phyloP scores from a whole-genome alignment of 129 eudicot genomes.

The Heracleum sosnowskyi region DNA sequence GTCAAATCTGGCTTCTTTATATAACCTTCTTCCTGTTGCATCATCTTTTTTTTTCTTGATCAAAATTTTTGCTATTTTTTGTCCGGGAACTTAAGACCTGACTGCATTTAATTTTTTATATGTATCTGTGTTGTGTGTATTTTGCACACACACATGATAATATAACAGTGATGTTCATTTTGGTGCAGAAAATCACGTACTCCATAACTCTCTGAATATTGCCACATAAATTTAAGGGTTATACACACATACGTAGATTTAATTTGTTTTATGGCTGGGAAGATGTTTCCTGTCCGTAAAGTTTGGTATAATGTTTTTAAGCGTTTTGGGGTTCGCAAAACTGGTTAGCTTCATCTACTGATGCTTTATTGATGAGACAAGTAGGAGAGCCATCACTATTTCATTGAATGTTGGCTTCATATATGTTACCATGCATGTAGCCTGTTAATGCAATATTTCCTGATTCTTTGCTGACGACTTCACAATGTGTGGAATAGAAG shows the following conservation, averaged over 20 bases:
- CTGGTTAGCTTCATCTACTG: constrained; percentile 27
- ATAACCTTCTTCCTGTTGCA: not conserved
- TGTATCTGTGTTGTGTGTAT: not conserved
- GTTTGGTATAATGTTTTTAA: constrained; percentile 27
- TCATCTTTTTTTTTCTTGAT: not conserved
- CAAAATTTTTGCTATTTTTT: not conserved
- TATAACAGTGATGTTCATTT: not conserved
- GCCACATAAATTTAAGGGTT: not conserved
- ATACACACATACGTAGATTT: not conserved
- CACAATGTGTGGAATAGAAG: too few species aligned
- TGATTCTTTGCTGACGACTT: too few species aligned
- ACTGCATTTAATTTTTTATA: not conserved
- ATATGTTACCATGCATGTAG: too few species aligned
- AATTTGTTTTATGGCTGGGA: constrained; percentile 19
- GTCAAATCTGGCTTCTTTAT: not conserved
- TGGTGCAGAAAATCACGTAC: not conserved
- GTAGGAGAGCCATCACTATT: too few species aligned
- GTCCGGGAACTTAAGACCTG: not conserved
- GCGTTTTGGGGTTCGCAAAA: constrained; percentile 30
- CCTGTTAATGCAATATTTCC: too few species aligned
- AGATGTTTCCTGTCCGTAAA: constrained; percentile 28
- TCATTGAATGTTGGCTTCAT: too few species aligned
- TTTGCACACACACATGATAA: constrained; percentile 3
- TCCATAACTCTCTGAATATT: not conserved
- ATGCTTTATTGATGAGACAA: too few species aligned